phyloP scores from a whole-genome alignment of 345 rosid species.

The Pistacia integerrima region DNA sequence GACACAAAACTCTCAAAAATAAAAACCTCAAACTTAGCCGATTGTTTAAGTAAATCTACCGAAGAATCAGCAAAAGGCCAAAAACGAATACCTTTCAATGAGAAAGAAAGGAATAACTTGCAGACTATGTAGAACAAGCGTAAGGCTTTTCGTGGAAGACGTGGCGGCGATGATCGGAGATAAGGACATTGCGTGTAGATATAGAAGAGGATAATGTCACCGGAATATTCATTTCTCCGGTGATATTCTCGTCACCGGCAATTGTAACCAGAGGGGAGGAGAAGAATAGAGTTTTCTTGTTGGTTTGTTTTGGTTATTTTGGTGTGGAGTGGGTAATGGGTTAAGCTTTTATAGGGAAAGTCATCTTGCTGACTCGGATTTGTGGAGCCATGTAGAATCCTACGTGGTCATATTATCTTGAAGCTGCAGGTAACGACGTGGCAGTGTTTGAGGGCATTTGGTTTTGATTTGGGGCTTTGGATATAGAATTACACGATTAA shows the following conservation, averaged over 20 bases:
- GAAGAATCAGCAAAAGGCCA: not conserved
- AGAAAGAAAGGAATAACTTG: constrained; percentile 37
- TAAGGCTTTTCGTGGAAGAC: constrained; percentile 60
- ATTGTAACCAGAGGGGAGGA: not conserved
- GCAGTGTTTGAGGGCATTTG: not conserved
- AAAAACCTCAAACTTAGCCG: constrained; percentile 11
- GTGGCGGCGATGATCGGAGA: constrained; percentile 70
- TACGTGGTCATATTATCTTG: constrained; percentile 14
- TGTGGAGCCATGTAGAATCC: constrained; percentile 6
- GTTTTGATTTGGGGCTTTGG: not conserved
- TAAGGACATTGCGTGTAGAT: constrained; percentile 42
- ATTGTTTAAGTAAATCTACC: constrained; percentile 4
- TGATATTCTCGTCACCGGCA: constrained; percentile 36
- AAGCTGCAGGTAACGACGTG: not conserved
- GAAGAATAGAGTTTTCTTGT: not conserved
- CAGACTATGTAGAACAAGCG: constrained; percentile 2
- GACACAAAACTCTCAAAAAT: constrained; percentile 18
- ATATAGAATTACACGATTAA: not conserved
- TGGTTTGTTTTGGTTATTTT: constrained; percentile 13
- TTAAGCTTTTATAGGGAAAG: constrained; percentile 37
- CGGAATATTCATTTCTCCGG: constrained; percentile 64
- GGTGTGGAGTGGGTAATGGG: constrained; percentile 18
- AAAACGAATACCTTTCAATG: constrained; percentile 19
- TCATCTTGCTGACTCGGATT: constrained; percentile 42
- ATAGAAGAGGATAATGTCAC: constrained; percentile 16